phyloP scores from a whole-genome alignment of 148 eudicot genomes.

The Silene conica region DNA sequence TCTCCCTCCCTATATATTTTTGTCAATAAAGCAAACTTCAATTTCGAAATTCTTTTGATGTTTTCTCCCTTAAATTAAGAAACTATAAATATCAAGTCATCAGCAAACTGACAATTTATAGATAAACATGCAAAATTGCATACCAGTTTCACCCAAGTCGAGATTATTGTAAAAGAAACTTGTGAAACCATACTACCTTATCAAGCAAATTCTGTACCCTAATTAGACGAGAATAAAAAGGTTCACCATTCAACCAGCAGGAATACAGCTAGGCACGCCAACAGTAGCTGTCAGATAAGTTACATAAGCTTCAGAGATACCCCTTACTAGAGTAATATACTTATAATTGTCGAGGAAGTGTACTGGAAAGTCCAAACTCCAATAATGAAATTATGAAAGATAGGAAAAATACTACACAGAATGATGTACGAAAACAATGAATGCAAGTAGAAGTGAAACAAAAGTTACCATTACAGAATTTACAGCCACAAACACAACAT shows the following conservation, averaged over 20 bases:
- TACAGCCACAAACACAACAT: not conserved
- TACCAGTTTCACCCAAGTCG: not conserved
- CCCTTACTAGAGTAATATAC: not conserved
- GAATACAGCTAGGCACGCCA: not conserved
- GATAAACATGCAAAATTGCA: not conserved
- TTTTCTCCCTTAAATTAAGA: not conserved
- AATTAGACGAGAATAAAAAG: not conserved
- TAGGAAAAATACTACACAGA: not conserved
- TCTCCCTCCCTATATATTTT: not conserved
- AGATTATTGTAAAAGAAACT: not conserved
- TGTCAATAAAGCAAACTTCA: not conserved
- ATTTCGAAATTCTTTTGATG: not conserved
- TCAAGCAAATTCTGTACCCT: not conserved
- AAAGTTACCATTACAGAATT: not conserved
- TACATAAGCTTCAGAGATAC: not conserved
- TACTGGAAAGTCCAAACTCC: no score
- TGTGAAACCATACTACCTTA: not conserved
- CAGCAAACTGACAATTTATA: not conserved
- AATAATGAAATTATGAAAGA: no score
- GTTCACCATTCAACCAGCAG: not conserved
- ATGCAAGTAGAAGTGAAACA: not conserved
- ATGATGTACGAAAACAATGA: not conserved
- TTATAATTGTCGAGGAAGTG: no score
- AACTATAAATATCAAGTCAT: not conserved
- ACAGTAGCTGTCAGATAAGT: conserved; percentile 4